Evolutionary conservation across 2,329 filamentous ascomycete species (phyloP).

Genomic region (Pseudopithomyces maydicus): DNA sequence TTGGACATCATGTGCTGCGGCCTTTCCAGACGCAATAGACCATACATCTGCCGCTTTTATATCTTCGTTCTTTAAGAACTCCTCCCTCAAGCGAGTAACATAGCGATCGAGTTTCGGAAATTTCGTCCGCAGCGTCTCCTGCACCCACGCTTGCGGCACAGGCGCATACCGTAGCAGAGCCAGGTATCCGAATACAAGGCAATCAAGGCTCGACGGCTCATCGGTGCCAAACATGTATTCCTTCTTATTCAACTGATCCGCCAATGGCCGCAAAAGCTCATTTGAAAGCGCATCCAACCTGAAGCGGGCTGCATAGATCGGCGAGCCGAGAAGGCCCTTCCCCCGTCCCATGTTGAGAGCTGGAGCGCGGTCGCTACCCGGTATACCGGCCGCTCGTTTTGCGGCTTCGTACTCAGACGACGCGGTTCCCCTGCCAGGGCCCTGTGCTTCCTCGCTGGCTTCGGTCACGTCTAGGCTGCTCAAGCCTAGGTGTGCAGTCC

Average conservation of each 20-base stretch:
- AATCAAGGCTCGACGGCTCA: conserved; percentile 72
- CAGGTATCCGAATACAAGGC: conserved; percentile 79
- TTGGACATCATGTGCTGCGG: conserved; percentile 2
- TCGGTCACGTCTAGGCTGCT: conserved; percentile 53
- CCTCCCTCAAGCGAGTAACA: conserved; percentile 39
- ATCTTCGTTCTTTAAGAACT: conserved; percentile 29
- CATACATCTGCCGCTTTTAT: conserved; percentile 32
- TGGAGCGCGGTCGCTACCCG: conserved; percentile 37
- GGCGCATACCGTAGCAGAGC: conserved; percentile 70
- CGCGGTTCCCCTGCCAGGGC: conserved; percentile 35
- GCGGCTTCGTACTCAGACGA: conserved; percentile 44
- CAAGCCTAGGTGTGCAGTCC: conserved; percentile 62
- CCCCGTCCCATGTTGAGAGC: conserved; percentile 59
- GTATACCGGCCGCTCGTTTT: conserved; percentile 43
- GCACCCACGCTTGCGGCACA: conserved; percentile 67
- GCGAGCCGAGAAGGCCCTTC: conserved; percentile 66
- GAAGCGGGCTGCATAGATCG: conserved; percentile 75
- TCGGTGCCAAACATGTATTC: conserved; percentile 60
- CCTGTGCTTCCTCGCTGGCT: conserved; percentile 40
- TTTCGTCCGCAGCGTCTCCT: conserved; percentile 59
- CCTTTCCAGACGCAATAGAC: conserved; percentile 25
- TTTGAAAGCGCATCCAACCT: conserved; percentile 74
- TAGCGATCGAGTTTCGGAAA: conserved; percentile 48
- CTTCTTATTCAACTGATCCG: conserved; percentile 63
- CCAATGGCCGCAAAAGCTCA: conserved; percentile 71